phyloP scores from a whole-genome alignment of 257 asterid genomes.

The Solanum etuberosum region DNA sequence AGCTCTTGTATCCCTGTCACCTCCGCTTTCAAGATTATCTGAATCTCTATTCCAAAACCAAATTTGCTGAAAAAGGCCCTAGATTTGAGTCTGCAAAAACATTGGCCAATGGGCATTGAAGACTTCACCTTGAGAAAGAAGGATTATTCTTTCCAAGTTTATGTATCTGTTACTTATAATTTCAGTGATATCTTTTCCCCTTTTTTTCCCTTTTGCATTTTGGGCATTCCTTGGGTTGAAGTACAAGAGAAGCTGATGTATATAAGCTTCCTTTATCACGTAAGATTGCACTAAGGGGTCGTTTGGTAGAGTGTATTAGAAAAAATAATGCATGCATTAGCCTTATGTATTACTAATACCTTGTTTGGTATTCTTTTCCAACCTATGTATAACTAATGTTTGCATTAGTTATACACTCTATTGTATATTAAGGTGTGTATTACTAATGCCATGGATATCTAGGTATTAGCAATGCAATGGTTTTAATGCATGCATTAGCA shows the following conservation, averaged over 20 bases:
- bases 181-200: background rate
- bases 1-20: constrained; percentile 46
- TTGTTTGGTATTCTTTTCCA: too few species aligned
- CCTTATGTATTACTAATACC: too few species aligned
- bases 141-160: background rate
- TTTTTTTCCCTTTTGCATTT: background rate
- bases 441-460: too few species aligned
- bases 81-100: constrained; percentile 58
- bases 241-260: constrained; percentile 43
- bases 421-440: too few species aligned
- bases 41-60: constrained; percentile 43
- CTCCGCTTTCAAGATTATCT: constrained; percentile 60
- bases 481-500: too few species aligned
- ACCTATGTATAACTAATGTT: too few species aligned
- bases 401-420: too few species aligned
- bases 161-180: background rate
- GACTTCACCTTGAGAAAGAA: constrained; percentile 7
- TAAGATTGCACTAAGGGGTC: background rate
- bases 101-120: constrained; percentile 14
- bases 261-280: background rate
- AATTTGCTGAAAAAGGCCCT: constrained; percentile 53
- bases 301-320: too few species aligned
- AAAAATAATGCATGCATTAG: too few species aligned
- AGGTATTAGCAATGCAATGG: too few species aligned
- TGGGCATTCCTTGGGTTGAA: background rate